Base-by-base conservation (phyloP, 306 rosid species). In the Vachellia collinsii region DNA sequence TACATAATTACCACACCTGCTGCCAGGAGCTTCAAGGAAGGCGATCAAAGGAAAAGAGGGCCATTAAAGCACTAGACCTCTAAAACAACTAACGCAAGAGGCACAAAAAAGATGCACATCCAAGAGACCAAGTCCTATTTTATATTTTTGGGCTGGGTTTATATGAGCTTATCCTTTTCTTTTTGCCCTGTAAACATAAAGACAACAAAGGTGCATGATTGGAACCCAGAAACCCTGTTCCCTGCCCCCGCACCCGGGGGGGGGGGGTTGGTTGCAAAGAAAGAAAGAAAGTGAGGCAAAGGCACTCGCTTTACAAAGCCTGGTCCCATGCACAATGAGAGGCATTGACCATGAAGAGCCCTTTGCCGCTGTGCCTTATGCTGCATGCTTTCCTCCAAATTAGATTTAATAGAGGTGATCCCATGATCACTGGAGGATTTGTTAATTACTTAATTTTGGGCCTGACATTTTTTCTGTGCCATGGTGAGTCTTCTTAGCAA, bases 371-470 rank as follows among this genome's bases (percentile, higher is more conserved):
- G 19, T 0, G 53, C 53, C 17, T 4, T 47, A 47, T 5, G 12
- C 19, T 47, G 17, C 4, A 43, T 16, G 58, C 20, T 17, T 16
- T 50, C 58, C 20, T 50, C 22, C 17, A 7, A 0, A 50, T 50
- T 50, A 50, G 58, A 50, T 22, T 25, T 47, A 25, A 14, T 12
- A 22, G n/a, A 50, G 67, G 64, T 63, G 22, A 41, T 50, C 43
- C 74, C 53, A 25, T 48, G 56, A 65, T 56, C 48, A 47, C 42
- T 23, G 20, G 56, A 19, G 79, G 23, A n/a, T 47, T 77, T 73
- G 78, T 47, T 54, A 19, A 19, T 61, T 4, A 74, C 17, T 77
- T 9, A 73, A 67, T 59, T 81, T 51, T 56, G n/a, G 75, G 34
- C 34, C 34, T 0, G 34, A 29, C 34, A 29, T 29, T 29, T 29